Evolutionary conservation across 2,329 filamentous ascomycete genomes (phyloP), one percentile per base, ranked within the genome.

Genomic region (Colletotrichum sp.): DNA sequence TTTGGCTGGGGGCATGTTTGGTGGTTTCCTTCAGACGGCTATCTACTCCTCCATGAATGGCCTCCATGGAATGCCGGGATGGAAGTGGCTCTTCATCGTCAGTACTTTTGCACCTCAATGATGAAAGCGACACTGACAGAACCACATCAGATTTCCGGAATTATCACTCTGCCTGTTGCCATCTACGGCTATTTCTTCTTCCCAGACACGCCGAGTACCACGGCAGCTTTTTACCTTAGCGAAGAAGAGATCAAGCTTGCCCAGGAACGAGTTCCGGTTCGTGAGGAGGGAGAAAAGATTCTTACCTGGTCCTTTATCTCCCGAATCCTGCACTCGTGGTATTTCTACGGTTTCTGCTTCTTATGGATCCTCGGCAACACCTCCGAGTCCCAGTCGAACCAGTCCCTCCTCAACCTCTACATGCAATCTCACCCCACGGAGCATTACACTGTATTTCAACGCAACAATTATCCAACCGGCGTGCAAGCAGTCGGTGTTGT

Each of bases 1-100:
- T 1, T 85, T 92, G 3, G 89, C 89, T 0, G 92, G 91, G 0
- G 91, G 88, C 0, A 90, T 92, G 87, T 91, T 92, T 68, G 87
- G 87, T 3, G 91, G 91, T 0, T 90, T 89, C 77, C 85, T 92
- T 15, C 89, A 91, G 78, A 88, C 87, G 0, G 88, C 86, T 3
- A 82, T 83, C 13, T 79, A 80, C 18, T 69, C 67, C 16, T 60
- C 48, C 18, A 69, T 69, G 67, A 69, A 61, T 15, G 67, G 67
- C 13, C 67, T 69, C 3, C 67, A 69, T 8, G 67, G 67, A 9
- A 16, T 69, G n/a, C 67, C 55, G 15, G 67, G 55, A 16, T 69
- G 67, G 67, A 69, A 69, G 6, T 69, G 67, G 67, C 48, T 69
- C 3, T 69, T 69, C 21, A 69, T 69, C 15, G 67, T 69, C 4